A percentile compares a stretch with the other conserved stretches of the same genome.
Evolutionary conservation across 1,284 basidiomycete genomes (phyloP).

Genomic region (Cystobasidium pallidum): DNA sequence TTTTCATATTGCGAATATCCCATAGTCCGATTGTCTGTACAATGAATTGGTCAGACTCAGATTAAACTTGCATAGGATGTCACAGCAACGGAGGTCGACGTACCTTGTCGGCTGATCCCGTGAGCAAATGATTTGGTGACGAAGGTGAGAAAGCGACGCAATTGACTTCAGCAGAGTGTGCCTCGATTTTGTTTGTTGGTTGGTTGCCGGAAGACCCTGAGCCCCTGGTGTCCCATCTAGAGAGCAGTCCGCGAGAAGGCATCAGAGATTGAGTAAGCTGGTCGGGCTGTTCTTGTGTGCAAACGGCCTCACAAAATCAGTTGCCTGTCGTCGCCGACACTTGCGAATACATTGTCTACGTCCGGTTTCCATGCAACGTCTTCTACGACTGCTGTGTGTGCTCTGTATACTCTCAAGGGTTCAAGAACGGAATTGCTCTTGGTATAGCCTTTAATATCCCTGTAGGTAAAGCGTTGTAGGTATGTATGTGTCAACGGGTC

Average conservation of each 20-base stretch:
- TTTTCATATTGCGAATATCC: conserved; percentile 80
- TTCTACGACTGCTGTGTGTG: conserved; percentile 89
- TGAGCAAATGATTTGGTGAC: conserved; percentile 80
- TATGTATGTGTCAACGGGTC: neutral
- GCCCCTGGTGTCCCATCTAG: conserved; percentile 89
- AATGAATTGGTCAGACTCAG: conserved; percentile 1
- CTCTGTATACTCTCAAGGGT: conserved; percentile 79
- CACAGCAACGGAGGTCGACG: conserved; percentile 42
- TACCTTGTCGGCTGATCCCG: conserved; percentile 92
- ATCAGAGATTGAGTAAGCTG: neutral
- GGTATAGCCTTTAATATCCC: conserved; percentile 89
- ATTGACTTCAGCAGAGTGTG: conserved; percentile 88
- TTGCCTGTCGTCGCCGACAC: conserved; percentile 95
- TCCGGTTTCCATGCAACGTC: conserved; percentile 95
- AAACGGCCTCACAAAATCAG: conserved; percentile 89
- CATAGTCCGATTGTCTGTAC: conserved; percentile 81
- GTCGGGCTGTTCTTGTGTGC: no score
- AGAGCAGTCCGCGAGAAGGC: neutral
- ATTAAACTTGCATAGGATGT: neutral
- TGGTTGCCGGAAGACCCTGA: conserved; percentile 61
- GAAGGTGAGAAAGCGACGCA: conserved; percentile 87
- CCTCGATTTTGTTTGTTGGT: conserved; percentile 74
- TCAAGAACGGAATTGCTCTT: conserved; percentile 78
- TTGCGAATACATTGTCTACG: conserved; percentile 84
- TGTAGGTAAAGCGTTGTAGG: conserved; percentile 54